Percentiles rank a stretch among this genome's conserved stretches.
Conservation (phyloP, 345 rosid species). For the Kandelia obovata region DNA sequence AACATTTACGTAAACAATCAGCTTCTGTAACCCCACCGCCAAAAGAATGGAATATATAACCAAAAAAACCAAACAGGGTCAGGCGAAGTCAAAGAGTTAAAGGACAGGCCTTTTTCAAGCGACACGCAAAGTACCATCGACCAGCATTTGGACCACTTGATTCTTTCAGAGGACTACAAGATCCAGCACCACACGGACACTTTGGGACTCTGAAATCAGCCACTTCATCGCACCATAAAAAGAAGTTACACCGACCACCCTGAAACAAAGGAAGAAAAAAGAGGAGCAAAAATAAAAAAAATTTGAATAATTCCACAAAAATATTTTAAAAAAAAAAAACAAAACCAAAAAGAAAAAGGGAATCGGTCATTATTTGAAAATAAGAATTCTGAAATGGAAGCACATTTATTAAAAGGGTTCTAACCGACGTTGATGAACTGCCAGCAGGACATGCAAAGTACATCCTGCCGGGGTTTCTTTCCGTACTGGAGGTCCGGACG, state of each 20-base stretch:
- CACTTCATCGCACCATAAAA: constrained; percentile 15
- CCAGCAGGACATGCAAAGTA: constrained; percentile 18
- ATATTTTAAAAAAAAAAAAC: too few species aligned
- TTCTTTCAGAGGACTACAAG: background rate
- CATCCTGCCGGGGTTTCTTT: constrained; percentile 9
- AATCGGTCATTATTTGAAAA: background rate
- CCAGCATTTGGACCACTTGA: constrained; percentile 9
- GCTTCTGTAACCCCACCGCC: too few species aligned
- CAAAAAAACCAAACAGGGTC: background rate
- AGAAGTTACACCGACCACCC: background rate
- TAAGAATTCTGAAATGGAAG: background rate
- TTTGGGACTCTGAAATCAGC: background rate
- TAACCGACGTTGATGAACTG: background rate
- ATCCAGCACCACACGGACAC: constrained; percentile 28
- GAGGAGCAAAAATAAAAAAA: background rate
- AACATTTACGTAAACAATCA: too few species aligned
- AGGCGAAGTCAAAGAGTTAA: background rate
- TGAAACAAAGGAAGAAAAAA: background rate
- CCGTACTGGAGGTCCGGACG: background rate
- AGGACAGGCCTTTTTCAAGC: constrained; percentile 18
- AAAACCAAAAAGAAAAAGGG: too few species aligned
- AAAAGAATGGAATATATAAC: too few species aligned
- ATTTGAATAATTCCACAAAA: background rate
- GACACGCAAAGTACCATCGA: constrained; percentile 25
- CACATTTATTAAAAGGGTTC: background rate